These are phyloP conservation scores for Vinca minor DNA, from an alignment of 257 asterid genomes.

Conservation along the genomic window DNA sequence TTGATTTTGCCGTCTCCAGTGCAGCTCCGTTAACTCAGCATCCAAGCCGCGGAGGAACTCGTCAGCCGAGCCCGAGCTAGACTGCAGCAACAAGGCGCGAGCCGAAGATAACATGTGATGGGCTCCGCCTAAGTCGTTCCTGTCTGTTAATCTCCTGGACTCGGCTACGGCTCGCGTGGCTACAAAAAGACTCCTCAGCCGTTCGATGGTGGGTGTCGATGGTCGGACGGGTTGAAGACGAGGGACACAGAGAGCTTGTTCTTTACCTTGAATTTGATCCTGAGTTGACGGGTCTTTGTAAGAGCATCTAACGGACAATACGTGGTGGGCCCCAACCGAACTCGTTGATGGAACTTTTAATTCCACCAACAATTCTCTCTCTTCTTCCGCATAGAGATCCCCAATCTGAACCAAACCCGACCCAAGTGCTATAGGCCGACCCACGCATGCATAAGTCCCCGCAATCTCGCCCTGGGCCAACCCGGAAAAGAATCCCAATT, in stretches of 20 bases:
- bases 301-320: constrained; percentile 68
- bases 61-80: constrained; percentile 53
- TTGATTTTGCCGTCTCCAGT: constrained; percentile 35
- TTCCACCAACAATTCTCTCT: constrained; percentile 69
- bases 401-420: constrained; percentile 58
- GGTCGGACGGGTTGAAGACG: constrained; percentile 73
- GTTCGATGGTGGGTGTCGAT: constrained; percentile 45
- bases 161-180: constrained; percentile 84
- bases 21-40: constrained; percentile 62
- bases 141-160: constrained; percentile 49
- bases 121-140: constrained; percentile 59
- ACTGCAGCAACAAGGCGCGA: constrained; percentile 57
- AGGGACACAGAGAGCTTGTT: constrained; percentile 51
- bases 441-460: constrained; percentile 49
- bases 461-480: constrained; percentile 62
- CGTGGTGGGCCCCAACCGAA: constrained; percentile 74
- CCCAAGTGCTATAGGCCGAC: constrained; percentile 49
- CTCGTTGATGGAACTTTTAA: constrained; percentile 69
- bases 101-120: constrained; percentile 70
- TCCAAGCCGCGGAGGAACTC: constrained; percentile 72
- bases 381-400: constrained; percentile 70
- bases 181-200: constrained; percentile 55
- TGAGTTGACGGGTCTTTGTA: constrained; percentile 89
- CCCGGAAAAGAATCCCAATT: constrained; percentile 42
- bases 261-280: constrained; percentile 50